Evolutionary conservation across 2,329 filamentous ascomycete genomes (phyloP).

Genomic region (Fusarium dlaminii): DNA sequence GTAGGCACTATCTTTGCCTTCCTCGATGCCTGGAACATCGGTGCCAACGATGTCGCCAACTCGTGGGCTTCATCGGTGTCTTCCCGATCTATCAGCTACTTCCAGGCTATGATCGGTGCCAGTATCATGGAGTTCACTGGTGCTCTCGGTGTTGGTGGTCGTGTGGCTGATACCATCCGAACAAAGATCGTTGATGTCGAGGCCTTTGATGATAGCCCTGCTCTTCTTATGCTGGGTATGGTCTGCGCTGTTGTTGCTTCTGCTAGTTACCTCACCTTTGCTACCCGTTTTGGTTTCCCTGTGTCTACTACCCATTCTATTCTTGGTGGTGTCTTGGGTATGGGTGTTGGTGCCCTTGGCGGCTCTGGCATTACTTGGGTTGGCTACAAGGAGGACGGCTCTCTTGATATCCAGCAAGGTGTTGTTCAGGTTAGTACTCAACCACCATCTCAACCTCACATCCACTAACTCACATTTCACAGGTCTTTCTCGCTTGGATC

Average conservation of each 20-base stretch:
- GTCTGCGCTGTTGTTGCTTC: conserved; percentile 64
- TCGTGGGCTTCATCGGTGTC: conserved; percentile 79
- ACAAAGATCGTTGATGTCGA: conserved; percentile 65
- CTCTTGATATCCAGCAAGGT: conserved; percentile 55
- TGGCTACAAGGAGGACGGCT: conserved; percentile 52
- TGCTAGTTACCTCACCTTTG: conserved; percentile 65
- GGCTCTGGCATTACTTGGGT: conserved; percentile 63
- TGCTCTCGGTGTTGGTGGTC: conserved; percentile 67
- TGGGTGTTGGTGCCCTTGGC: conserved; percentile 66
- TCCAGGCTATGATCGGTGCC: conserved; percentile 68
- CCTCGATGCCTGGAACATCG: conserved; percentile 74
- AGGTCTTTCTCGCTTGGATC: conserved; percentile 69
- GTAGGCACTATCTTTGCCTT: conserved; percentile 72
- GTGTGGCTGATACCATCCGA: conserved; percentile 69
- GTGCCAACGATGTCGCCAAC: conserved; percentile 76
- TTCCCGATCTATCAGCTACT: conserved; percentile 70
- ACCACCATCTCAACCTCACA: not conserved
- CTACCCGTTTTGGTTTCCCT: conserved; percentile 63
- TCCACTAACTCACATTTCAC: conserved; percentile 43
- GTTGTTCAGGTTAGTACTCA: conserved; percentile 57
- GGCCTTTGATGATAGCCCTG: conserved; percentile 58
- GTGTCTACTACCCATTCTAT: conserved; percentile 71
- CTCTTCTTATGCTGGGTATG: conserved; percentile 67
- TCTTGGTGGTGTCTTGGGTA: conserved; percentile 67
- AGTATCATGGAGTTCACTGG: conserved; percentile 71